Base-by-base conservation (phyloP, 257 asterid species). In the Primulina huaijiensis region DNA sequence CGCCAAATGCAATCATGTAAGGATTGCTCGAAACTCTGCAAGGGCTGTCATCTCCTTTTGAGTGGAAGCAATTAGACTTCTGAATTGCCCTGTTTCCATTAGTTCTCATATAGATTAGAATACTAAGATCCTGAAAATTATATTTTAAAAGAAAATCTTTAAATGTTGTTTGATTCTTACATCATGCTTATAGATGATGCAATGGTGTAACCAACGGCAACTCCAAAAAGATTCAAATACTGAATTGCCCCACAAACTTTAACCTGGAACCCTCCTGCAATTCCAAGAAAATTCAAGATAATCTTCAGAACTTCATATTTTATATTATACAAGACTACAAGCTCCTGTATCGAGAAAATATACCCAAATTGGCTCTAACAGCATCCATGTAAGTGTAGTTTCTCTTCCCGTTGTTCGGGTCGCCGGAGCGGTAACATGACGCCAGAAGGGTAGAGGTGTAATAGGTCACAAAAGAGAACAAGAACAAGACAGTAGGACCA, bases 241-340 rank as follows among this genome's bases (percentile, higher is more conserved):
- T 92, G 98, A 81, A 92, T 90, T 58, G 88, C 86, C 16, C 98
- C 98, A 75, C 98, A 92, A 46, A 92, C 71, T 75, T 92, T 90
- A 21, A 92, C 95, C 66, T 92, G 83, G 69, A 87, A 82, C 31
- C 97, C 97, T 65, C 98, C 98, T 92, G 82, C 27, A 67, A 76
- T 62, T 10, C 6, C 68, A 80, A 62, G 33, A 68, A 71, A 57
- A 61, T 43, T 23, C 25, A 0, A 23, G 1, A 23, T 23, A 23
- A 23, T 23, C 7, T 34, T 6, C 7, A 6, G 38, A 34, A 23
- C 25, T 23, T 21, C 25, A 23, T 23, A 23, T 23, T 23, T 23
- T 23, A 23, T 23, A 23, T 23, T 23, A 23, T 23, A 23, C 1
- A 23, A 23, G 25, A 23, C 25, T 23, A 23, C 25, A 23, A 23